Percentiles rank a stretch among this genome's conserved stretches.
Evolutionary conservation across 768 basidiomycete genomes (phyloP).

Genomic region (Rhodotorula taiwanensis): DNA sequence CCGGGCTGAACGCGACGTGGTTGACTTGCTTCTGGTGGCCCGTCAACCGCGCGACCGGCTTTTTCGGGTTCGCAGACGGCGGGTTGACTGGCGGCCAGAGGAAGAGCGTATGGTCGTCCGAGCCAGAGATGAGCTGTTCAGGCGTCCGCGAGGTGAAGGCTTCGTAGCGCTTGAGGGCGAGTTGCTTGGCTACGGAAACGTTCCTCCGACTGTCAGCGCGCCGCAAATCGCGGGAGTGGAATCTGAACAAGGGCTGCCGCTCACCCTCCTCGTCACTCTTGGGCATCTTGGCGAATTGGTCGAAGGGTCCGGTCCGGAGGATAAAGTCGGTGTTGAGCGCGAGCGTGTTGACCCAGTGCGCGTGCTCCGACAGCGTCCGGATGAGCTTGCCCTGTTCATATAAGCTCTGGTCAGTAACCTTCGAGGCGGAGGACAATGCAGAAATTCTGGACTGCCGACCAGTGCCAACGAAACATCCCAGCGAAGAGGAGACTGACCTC

Average conservation of each 20-base stretch:
- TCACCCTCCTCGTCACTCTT: conserved; percentile 73
- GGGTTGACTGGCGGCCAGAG: conserved; percentile 67
- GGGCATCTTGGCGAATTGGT: conserved; percentile 74
- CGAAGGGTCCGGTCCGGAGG: conserved; percentile 87
- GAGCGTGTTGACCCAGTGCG: conserved; percentile 97
- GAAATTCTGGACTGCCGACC: not conserved
- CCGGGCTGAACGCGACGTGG: conserved; percentile 90
- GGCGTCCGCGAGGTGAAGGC: conserved; percentile 53
- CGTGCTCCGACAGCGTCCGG: conserved; percentile 84
- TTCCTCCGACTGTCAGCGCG: no score
- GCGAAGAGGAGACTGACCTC: conserved; percentile 51
- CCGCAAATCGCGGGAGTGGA: no score
- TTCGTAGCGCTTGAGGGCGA: conserved; percentile 67
- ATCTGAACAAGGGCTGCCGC: no score
- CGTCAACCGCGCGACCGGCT: conserved; percentile 70
- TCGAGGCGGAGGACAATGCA: not conserved
- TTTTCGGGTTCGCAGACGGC: conserved; percentile 54
- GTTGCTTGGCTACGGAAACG: conserved; percentile 69
- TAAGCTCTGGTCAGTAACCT: not conserved
- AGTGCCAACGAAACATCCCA: no score
- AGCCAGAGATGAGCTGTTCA: conserved; percentile 86
- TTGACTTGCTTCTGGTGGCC: conserved; percentile 93
- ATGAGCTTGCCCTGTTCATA: conserved; percentile 68
- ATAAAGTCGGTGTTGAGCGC: conserved; percentile 93
- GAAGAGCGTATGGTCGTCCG: conserved; percentile 96